Percentiles rank a stretch among this genome's conserved stretches.
Conservation (phyloP, 2,329 filamentous ascomycete species). For the Madurella fahalii region DNA sequence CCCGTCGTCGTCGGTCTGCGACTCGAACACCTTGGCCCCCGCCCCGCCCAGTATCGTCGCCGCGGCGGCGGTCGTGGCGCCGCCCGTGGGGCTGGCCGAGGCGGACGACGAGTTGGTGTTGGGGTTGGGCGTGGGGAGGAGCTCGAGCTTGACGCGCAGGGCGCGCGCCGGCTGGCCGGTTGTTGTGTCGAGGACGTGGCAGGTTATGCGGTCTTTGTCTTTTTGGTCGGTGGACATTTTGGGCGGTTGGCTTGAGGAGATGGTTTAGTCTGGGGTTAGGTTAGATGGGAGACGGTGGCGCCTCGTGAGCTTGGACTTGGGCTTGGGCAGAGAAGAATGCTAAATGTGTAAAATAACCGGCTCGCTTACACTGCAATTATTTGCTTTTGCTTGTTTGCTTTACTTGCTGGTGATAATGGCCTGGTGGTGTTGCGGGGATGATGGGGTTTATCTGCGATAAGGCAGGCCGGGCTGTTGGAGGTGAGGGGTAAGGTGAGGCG, state of each 20-base stretch:
- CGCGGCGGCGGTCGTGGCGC: slow-evolving; percentile 28
- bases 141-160: slow-evolving; percentile 63
- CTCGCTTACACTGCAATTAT: neutral
- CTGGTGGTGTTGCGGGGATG: slow-evolving; percentile 5
- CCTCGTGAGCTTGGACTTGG: too few species aligned
- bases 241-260: neutral
- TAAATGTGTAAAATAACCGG: too few species aligned
- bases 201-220: slow-evolving; percentile 67
- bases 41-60: slow-evolving; percentile 13
- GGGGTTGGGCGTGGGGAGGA: slow-evolving; percentile 30
- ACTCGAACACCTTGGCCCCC: slow-evolving; percentile 53
- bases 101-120: neutral
- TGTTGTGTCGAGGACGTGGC: slow-evolving; percentile 82
- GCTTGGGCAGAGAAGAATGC: too few species aligned
- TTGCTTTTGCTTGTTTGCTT: too few species aligned
- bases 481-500: slow-evolving; percentile 6
- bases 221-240: slow-evolving; percentile 33
- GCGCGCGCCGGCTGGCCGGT: slow-evolving; percentile 63
- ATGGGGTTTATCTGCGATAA: slow-evolving; percentile 19
- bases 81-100: slow-evolving; percentile 25
- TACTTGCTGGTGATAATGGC: neutral
- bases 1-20: slow-evolving; percentile 71
- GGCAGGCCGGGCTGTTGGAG: neutral
- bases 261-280: neutral
- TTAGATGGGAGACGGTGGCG: too few species aligned